Evolutionary conservation across 495 filamentous ascomycete genomes (phyloP).

Genomic region (Tirmania nivea): DNA sequence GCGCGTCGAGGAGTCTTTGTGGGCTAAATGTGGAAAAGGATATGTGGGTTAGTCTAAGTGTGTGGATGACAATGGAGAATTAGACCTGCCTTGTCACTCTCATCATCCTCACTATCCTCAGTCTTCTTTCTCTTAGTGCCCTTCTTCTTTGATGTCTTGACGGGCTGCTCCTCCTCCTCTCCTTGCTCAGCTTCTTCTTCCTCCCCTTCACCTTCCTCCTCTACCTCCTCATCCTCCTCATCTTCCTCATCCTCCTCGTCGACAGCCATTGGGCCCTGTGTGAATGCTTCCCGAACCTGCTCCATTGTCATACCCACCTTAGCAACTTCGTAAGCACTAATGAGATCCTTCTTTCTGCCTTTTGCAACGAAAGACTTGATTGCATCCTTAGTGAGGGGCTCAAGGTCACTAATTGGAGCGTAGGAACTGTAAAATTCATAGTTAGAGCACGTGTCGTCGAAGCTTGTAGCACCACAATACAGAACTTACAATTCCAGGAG

Average conservation of each 20-base stretch:
- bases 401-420: slow-evolving; percentile 59
- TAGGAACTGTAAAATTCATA: slow-evolving; percentile 38
- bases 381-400: slow-evolving; percentile 45
- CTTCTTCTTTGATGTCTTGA: slow-evolving; percentile 29
- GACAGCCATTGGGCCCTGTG: background rate
- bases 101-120: slow-evolving; percentile 8
- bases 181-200: slow-evolving; percentile 40
- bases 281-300: slow-evolving; percentile 18
- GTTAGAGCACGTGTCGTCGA: background rate
- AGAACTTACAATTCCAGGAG: slow-evolving; percentile 75
- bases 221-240: slow-evolving; percentile 39
- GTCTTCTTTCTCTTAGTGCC: slow-evolving; percentile 32
- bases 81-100: slow-evolving; percentile 20
- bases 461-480: no score
- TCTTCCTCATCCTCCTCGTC: slow-evolving; percentile 48
- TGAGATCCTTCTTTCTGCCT: slow-evolving; percentile 52
- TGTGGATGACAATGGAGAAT: slow-evolving; percentile 14
- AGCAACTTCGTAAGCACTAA: slow-evolving; percentile 51
- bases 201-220: slow-evolving; percentile 33
- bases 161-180: slow-evolving; percentile 32
- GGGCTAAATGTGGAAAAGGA: slow-evolving; percentile 26
- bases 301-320: slow-evolving; percentile 45
- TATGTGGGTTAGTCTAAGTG: slow-evolving; percentile 36
- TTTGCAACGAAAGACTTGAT: slow-evolving; percentile 37
- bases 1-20: slow-evolving; percentile 10